Percentiles rank a stretch among this genome's conserved stretches.
phyloP scores from a whole-genome alignment of 176 grass and related monocot genomes.

The Leersia perrieri region DNA sequence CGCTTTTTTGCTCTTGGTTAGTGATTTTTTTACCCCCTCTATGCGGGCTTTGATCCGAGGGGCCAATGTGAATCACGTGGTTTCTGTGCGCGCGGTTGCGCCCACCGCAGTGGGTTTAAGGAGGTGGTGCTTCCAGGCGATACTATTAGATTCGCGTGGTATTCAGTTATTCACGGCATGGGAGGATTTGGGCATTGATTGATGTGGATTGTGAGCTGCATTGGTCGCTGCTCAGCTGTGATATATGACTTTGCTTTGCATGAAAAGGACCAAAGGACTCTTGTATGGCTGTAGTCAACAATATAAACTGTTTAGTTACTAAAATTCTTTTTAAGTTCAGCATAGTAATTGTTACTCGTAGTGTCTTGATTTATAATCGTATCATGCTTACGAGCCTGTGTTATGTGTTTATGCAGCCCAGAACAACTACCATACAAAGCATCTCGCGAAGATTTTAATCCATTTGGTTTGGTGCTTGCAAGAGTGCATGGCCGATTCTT shows the following conservation, averaged over 20 bases:
- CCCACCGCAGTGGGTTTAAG: conserved; percentile 5
- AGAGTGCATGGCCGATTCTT: conserved; percentile 53
- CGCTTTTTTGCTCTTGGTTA: neutral
- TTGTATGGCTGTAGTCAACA: neutral
- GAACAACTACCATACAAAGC: conserved; percentile 81
- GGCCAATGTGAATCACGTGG: conserved; percentile 37
- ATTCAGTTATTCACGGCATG: neutral
- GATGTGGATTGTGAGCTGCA: conserved; percentile 4
- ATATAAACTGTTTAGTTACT: neutral
- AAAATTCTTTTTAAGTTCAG: neutral
- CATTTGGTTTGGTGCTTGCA: conserved; percentile 96
- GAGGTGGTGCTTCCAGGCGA: neutral
- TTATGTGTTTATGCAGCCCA: conserved; percentile 77
- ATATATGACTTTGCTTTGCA: neutral
- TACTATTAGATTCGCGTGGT: neutral
- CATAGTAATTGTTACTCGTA: neutral
- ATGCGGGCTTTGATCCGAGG: neutral
- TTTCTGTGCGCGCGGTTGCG: neutral
- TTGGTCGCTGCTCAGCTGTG: neutral
- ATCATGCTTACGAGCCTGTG: neutral
- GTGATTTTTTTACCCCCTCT: neutral
- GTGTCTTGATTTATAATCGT: neutral
- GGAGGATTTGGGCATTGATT: conserved; percentile 2
- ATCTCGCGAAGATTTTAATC: conserved; percentile 93
- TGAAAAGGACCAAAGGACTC: neutral